Percentiles rank a stretch among this genome's conserved stretches.
These are phyloP conservation scores for Ganoderma lucidum DNA, from an alignment of 1,284 basidiomycete species.

Conservation along the genomic window DNA sequence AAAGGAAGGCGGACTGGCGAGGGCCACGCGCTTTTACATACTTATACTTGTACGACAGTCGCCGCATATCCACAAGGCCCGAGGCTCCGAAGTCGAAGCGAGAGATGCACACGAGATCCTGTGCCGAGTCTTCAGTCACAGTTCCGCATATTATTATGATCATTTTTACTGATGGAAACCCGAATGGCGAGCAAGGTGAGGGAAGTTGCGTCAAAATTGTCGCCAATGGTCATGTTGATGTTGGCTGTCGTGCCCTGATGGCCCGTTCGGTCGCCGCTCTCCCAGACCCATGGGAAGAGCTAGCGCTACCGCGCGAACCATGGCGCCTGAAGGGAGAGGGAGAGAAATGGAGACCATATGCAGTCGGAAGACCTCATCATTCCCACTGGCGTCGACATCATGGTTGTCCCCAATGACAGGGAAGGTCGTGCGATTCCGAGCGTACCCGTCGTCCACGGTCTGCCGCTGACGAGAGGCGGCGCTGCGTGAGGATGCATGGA, in stretches of 20 bases:
- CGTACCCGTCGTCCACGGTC: neutral
- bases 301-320: neutral
- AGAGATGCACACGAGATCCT: neutral
- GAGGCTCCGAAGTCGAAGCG: constrained; percentile 2
- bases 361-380: neutral
- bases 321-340: neutral
- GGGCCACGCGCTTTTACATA: neutral
- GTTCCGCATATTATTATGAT: neutral
- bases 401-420: neutral
- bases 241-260: neutral
- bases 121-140: neutral
- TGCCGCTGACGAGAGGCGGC: too few species aligned
- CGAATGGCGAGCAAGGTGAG: neutral
- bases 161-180: neutral
- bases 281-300: neutral
- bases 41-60: neutral
- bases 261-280: neutral
- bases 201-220: neutral
- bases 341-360: neutral
- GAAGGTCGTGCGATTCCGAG: neutral
- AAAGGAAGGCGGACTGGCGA: neutral
- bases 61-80: neutral
- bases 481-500: neutral
- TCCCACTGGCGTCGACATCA: neutral
- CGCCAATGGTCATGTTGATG: neutral